phyloP scores from a whole-genome alignment of 495 filamentous ascomycete genomes.

The Echria macrotheca region DNA sequence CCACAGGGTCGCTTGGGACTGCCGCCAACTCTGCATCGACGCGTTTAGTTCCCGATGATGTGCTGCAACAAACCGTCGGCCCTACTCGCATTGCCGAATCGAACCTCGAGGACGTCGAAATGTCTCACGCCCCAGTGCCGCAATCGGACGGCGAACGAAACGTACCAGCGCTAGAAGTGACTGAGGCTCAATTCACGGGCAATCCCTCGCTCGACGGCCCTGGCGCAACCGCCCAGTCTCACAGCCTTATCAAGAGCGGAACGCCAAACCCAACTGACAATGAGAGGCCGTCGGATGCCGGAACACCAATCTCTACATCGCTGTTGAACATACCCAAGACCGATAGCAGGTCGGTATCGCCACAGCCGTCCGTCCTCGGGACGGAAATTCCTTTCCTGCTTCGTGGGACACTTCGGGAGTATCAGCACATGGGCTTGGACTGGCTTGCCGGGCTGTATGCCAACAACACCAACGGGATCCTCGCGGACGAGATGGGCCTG shows the following conservation, averaged over 20 bases:
- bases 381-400: slow-evolving; percentile 85
- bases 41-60: too few relatives aligned
- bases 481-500: slow-evolving; percentile 99
- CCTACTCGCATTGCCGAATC: neutral
- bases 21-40: neutral
- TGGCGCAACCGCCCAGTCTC: slow-evolving; percentile 29
- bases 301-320: slow-evolving; percentile 60
- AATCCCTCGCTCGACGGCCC: slow-evolving; percentile 32
- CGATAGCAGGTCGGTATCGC: slow-evolving; percentile 40
- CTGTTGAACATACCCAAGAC: slow-evolving; percentile 29
- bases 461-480: slow-evolving; percentile 91
- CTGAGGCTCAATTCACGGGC: slow-evolving; percentile 18
- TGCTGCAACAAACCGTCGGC: too few relatives aligned
- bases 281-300: slow-evolving; percentile 62
- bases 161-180: slow-evolving; percentile 20
- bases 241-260: slow-evolving; percentile 41
- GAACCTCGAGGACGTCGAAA: slow-evolving; percentile 31
- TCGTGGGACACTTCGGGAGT: slow-evolving; percentile 87
- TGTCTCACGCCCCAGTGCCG: slow-evolving; percentile 32
- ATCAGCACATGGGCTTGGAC: slow-evolving; percentile 93
- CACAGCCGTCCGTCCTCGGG: slow-evolving; percentile 44
- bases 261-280: slow-evolving; percentile 59
- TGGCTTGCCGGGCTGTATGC: slow-evolving; percentile 92
- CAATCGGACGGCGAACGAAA: neutral
- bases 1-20: neutral